phyloP scores from a whole-genome alignment of 352 stramenopile species.

The Globisporangium emineosum region DNA sequence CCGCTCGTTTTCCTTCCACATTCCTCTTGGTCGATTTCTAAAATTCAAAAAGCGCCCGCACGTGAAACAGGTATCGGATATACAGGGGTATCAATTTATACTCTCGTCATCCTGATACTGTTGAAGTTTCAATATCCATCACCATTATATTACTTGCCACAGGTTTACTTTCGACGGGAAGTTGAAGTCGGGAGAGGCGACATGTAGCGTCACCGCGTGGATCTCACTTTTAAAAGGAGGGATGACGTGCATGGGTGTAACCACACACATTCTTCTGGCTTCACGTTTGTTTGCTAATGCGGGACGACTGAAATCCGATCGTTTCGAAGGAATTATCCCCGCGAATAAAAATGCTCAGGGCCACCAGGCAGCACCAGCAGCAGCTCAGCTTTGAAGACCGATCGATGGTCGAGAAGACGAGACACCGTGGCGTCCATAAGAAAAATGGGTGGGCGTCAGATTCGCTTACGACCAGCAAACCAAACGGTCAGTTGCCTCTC shows the following conservation, averaged over 20 bases:
- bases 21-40: not conserved
- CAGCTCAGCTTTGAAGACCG: too few species aligned
- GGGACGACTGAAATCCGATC: not conserved
- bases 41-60: not conserved
- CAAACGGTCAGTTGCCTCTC: not conserved
- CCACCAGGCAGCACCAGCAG: too few species aligned
- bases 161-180: not conserved
- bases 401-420: not conserved
- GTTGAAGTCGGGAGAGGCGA: not conserved
- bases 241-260: not conserved
- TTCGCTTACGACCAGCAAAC: conserved; percentile 5
- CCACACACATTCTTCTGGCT: not conserved
- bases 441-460: conserved; percentile 2
- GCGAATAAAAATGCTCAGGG: not conserved
- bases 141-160: not conserved
- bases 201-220: not conserved
- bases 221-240: not conserved
- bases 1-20: not conserved
- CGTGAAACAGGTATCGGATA: not conserved
- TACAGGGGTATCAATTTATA: not conserved
- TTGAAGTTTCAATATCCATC: not conserved
- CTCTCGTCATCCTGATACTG: not conserved
- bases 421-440: not conserved
- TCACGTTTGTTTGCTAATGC: not conserved
- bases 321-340: not conserved